phyloP scores from a whole-genome alignment of 2,329 filamentous ascomycete species.

The Hansfordia pulvinata region DNA sequence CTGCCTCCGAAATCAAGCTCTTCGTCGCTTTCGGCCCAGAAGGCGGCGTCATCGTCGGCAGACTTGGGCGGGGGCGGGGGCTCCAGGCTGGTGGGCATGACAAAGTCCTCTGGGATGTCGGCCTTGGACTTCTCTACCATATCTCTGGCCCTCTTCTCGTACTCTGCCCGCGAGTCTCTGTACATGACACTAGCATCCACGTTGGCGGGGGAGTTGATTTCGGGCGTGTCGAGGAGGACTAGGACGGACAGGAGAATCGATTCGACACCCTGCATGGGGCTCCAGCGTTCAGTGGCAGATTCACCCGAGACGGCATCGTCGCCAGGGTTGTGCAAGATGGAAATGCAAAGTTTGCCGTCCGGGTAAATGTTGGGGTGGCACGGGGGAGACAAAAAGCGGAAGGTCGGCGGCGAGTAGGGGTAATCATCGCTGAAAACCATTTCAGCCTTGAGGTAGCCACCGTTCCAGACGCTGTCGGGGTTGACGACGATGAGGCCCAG shows the following conservation, averaged over 20 bases:
- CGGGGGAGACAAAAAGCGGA: conserved; percentile 68
- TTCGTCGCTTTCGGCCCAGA: conserved; percentile 67
- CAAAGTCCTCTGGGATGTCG: conserved; percentile 67
- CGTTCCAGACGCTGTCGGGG: conserved; percentile 80
- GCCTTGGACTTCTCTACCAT: conserved; percentile 61
- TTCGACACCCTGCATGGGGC: conserved; percentile 84
- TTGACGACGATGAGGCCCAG: conserved; percentile 88
- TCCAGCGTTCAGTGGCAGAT: conserved; percentile 82
- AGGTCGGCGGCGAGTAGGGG: conserved; percentile 77
- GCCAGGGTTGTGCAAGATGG: conserved; percentile 84
- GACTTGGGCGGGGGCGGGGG: conserved; percentile 47
- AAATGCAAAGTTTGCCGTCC: conserved; percentile 88
- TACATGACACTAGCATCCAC: conserved; percentile 85
- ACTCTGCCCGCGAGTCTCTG: conserved; percentile 56
- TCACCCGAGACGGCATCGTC: conserved; percentile 91
- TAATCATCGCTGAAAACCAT: conserved; percentile 86
- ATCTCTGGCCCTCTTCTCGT: conserved; percentile 54
- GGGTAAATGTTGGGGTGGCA: conserved; percentile 91
- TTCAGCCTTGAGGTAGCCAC: conserved; percentile 80
- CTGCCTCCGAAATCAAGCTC: conserved; percentile 69
- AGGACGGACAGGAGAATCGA: conserved; percentile 88
- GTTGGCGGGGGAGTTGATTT: conserved; percentile 87
- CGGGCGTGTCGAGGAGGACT: conserved; percentile 82
- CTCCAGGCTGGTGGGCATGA: conserved; percentile 67
- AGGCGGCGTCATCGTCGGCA: conserved; percentile 60